A percentile compares a stretch with the other conserved stretches of the same genome.
phyloP scores from a whole-genome alignment of 116 monocot species.

The Thalassia testudinum region DNA sequence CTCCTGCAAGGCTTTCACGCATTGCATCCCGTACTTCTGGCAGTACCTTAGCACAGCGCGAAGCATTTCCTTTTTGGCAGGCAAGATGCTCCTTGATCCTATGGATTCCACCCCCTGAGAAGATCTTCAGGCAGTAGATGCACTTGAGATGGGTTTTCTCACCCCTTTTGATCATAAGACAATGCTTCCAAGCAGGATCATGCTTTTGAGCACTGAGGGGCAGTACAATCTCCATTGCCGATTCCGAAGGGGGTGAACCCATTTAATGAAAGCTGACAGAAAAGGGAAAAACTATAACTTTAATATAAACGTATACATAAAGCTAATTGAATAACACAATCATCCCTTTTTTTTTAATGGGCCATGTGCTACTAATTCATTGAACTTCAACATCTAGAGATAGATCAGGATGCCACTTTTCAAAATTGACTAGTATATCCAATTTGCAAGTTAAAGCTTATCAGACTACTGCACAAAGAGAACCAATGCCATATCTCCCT shows the following conservation, averaged over 20 bases:
- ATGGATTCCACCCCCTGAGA: constrained; percentile 93
- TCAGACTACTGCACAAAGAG: too few relatives aligned
- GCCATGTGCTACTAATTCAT: too few relatives aligned
- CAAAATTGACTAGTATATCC: too few relatives aligned
- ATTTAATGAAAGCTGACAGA: background rate
- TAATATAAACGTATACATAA: too few relatives aligned
- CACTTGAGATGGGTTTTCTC: constrained; percentile 71
- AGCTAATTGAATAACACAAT: too few relatives aligned
- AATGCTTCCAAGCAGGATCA: constrained; percentile 99
- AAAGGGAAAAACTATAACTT: too few relatives aligned
- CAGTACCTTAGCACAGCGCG: constrained; percentile 76
- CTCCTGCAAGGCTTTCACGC: constrained; percentile 70
- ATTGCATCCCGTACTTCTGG: constrained; percentile 62
- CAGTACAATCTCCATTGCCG: constrained; percentile 42
- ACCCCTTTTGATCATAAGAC: constrained; percentile 62
- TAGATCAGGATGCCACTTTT: too few relatives aligned
- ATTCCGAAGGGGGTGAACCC: constrained; percentile 2
- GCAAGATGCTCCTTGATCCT: constrained; percentile 98
- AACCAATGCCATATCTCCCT: too few relatives aligned
- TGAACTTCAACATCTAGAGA: too few relatives aligned
- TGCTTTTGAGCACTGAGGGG: constrained; percentile 94
- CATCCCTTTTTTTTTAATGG: too few relatives aligned
- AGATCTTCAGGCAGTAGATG: constrained; percentile 72
- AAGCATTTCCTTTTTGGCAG: constrained; percentile 85
- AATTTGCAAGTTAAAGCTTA: too few relatives aligned